Evolutionary conservation across 305 asterid species (phyloP).

Genomic region (Fraxinus latifolia): DNA sequence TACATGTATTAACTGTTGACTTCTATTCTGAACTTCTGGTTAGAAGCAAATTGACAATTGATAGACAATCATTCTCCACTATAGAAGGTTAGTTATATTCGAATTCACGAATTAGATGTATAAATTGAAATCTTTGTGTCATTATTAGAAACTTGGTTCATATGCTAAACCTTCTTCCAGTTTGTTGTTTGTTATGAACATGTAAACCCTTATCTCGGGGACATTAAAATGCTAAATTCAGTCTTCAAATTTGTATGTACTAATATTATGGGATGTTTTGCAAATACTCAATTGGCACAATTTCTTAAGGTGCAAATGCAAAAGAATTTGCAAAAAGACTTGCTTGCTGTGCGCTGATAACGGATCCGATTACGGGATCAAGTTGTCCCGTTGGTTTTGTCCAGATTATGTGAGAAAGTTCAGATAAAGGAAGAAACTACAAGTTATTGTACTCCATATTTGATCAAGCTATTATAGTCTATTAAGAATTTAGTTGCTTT

Average conservation of each 20-base stretch:
- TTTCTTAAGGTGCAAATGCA: neutral
- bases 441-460: neutral
- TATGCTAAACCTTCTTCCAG: constrained; percentile 29
- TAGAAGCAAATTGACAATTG: constrained; percentile 29
- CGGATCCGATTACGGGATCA: neutral
- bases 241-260: neutral
- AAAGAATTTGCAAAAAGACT: neutral
- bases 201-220: neutral
- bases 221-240: neutral
- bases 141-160: constrained; percentile 27
- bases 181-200: neutral
- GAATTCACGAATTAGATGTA: constrained; percentile 29
- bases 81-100: constrained; percentile 41
- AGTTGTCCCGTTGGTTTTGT: neutral
- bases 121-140: constrained; percentile 34
- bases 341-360: neutral
- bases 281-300: neutral
- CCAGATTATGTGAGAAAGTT: neutral
- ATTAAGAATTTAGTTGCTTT: neutral
- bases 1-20: constrained; percentile 11
- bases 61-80: constrained; percentile 5
- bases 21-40: constrained; percentile 20
- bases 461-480: neutral
- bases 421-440: neutral
- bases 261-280: neutral